A percentile compares a stretch with the other conserved stretches of the same genome.
Conservation (phyloP, 306 rosid species). For the Begonia peltatifolia region DNA sequence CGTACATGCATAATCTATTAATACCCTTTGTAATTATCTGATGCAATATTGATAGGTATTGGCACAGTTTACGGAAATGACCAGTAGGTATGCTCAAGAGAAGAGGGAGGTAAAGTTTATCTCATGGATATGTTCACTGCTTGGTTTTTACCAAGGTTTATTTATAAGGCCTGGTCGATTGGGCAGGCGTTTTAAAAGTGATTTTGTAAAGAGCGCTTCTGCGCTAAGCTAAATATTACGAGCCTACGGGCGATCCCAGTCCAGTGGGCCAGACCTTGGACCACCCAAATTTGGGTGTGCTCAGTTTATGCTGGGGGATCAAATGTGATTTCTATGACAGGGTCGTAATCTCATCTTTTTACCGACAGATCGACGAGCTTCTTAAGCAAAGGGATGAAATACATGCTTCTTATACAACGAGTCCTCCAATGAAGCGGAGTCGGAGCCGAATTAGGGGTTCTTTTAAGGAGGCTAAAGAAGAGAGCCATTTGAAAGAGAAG, state of each 20-base stretch:
- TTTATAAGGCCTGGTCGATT: too few species aligned
- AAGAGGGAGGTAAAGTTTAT: constrained; percentile 67
- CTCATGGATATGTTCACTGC: background rate
- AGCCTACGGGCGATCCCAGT: too few species aligned
- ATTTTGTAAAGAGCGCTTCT: too few species aligned
- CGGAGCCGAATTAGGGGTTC: constrained; percentile 47
- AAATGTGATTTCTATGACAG: background rate
- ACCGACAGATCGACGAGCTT: constrained; percentile 62
- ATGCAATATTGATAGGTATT: constrained; percentile 46
- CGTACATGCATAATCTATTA: too few species aligned
- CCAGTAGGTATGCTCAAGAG: constrained; percentile 82
- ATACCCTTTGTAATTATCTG: constrained; percentile 7
- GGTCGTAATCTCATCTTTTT: constrained; percentile 2
- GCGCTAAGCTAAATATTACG: too few species aligned
- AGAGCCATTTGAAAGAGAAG: constrained; percentile 46
- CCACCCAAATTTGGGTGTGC: too few species aligned
- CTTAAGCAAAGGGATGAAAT: constrained; percentile 85
- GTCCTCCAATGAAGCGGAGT: constrained; percentile 67
- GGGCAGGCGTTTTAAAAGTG: too few species aligned
- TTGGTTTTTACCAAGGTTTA: too few species aligned
- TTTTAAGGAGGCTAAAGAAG: constrained; percentile 60
- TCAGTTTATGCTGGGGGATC: too few species aligned
- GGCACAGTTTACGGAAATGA: constrained; percentile 93
- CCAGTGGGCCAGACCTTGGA: background rate
- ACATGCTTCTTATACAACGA: constrained; percentile 65